Evolutionary conservation across 768 basidiomycete genomes (phyloP).

Genomic region (Trametes gibbosa): DNA sequence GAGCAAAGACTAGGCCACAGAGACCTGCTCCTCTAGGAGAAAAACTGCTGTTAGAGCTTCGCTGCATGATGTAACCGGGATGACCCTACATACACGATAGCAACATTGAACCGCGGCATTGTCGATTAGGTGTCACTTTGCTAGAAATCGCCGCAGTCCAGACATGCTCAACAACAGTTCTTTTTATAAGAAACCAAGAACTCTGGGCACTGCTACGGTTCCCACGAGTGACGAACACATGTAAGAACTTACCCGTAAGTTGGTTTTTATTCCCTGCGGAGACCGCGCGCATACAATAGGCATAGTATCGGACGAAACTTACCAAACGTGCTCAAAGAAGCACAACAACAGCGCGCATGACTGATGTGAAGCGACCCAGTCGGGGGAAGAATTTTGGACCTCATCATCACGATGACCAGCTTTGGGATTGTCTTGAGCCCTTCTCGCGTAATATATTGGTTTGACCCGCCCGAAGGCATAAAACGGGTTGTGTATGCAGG

Average conservation of each 20-base stretch:
- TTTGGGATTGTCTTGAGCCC: too few species aligned
- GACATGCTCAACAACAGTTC: not conserved
- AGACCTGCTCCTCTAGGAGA: conserved; percentile 19
- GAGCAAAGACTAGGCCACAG: conserved; percentile 19
- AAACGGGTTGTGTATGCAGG: too few species aligned
- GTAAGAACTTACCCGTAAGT: too few species aligned
- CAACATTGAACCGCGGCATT: conserved; percentile 3
- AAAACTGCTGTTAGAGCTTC: too few species aligned
- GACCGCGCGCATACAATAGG: not conserved
- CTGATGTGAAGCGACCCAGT: not conserved
- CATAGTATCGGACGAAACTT: not conserved
- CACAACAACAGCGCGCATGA: not conserved
- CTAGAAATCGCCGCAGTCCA: not conserved
- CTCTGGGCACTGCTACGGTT: too few species aligned
- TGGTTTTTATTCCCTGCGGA: too few species aligned
- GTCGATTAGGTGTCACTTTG: not conserved
- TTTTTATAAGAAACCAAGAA: not conserved
- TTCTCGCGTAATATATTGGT: too few species aligned
- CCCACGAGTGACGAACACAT: too few species aligned
- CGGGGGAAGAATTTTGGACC: not conserved
- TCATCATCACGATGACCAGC: too few species aligned
- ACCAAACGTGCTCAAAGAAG: not conserved
- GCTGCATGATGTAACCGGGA: not conserved
- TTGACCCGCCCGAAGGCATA: too few species aligned
- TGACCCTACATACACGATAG: conserved; percentile 1